Percentiles rank a stretch among this genome's conserved stretches.
Conservation (phyloP, 441 rosid species). For the Aleurites moluccanus region DNA sequence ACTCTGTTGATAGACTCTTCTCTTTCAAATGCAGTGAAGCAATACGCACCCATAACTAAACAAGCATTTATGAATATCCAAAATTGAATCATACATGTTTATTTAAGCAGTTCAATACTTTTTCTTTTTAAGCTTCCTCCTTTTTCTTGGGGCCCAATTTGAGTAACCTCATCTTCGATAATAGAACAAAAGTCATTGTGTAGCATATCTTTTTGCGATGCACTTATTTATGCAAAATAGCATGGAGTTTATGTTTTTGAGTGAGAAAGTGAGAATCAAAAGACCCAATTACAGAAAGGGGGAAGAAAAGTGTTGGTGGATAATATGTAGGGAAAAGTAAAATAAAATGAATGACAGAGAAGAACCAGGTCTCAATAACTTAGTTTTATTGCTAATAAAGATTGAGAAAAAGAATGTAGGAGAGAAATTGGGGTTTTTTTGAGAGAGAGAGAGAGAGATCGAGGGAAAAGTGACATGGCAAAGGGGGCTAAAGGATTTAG, state of each 20-base stretch:
- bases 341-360: too few species aligned
- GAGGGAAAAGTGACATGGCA: too few species aligned
- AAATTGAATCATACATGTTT: too few species aligned
- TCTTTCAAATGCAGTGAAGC: background rate
- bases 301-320: background rate
- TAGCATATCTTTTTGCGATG: too few species aligned
- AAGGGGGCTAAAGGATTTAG: too few species aligned
- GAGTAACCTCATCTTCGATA: background rate
- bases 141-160: background rate
- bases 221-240: background rate
- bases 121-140: too few species aligned
- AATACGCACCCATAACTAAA: background rate
- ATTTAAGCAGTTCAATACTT: background rate
- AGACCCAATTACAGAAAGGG: too few species aligned
- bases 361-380: too few species aligned
- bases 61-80: background rate
- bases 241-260: background rate
- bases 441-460: too few species aligned
- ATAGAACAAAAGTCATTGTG: background rate
- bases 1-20: background rate
- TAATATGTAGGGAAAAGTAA: background rate
- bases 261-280: background rate
- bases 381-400: too few species aligned
- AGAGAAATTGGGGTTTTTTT: too few species aligned
- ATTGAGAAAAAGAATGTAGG: too few species aligned